Conservation (phyloP, 1,284 basidiomycete species). For the Ganoderma multipileum region DNA sequence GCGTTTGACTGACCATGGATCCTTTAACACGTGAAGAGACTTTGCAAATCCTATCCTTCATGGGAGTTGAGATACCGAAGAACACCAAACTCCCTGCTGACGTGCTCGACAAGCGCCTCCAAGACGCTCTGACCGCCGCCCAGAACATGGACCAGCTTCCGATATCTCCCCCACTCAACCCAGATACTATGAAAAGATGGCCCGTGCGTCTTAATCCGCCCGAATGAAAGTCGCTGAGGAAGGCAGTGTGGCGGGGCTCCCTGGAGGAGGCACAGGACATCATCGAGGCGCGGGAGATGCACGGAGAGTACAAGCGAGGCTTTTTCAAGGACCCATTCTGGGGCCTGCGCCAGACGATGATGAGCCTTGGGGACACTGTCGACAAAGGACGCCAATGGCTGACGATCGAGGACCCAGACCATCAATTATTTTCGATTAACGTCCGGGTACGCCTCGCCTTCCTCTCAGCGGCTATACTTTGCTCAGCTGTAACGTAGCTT, state of each 20-base stretch:
- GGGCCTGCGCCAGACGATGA: conserved; percentile 45
- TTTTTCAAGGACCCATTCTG: conserved; percentile 42
- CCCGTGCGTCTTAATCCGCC: background rate
- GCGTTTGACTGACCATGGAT: background rate
- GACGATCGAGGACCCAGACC: conserved; percentile 37
- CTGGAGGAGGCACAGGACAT: background rate
- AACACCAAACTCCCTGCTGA: conserved; percentile 36
- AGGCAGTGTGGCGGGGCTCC: background rate
- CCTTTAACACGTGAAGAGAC: conserved; percentile 25
- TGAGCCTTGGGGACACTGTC: conserved; percentile 39
- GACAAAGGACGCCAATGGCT: conserved; percentile 37
- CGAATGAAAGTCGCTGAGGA: background rate
- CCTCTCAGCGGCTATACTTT: conserved; percentile 13
- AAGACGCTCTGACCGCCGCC: conserved; percentile 35
- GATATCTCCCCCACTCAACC: background rate
- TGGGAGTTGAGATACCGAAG: conserved; percentile 38
- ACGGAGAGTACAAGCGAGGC: background rate
- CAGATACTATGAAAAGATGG: background rate
- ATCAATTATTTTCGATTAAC: conserved; percentile 37
- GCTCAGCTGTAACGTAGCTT: conserved; percentile 32
- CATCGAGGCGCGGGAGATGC: background rate
- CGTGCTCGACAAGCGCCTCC: conserved; percentile 38
- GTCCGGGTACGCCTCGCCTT: conserved; percentile 34
- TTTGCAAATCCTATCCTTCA: conserved; percentile 21
- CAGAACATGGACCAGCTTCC: conserved; percentile 21